These are phyloP conservation scores for Xylariomycetidae sp. DNA, from an alignment of 2,329 filamentous ascomycete species.

Conservation along the genomic window DNA sequence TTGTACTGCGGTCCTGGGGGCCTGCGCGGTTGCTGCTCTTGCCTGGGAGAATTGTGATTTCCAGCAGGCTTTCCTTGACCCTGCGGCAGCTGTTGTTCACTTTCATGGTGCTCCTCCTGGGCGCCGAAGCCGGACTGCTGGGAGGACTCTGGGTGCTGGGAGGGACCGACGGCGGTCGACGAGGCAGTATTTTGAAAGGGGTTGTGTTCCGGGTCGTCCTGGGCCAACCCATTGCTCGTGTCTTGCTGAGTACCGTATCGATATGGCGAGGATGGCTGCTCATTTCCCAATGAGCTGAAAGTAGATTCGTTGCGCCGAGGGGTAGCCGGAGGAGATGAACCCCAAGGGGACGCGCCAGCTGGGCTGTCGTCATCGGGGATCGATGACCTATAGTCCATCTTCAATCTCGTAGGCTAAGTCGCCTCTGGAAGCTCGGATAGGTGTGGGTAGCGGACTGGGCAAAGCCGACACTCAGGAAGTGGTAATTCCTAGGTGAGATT, in stretches of 20 bases:
- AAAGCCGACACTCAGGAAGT: too few relatives aligned
- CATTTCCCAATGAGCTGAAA: conserved; percentile 37
- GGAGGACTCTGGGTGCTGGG: conserved; percentile 24
- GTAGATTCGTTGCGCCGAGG: conserved; percentile 41
- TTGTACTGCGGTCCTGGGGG: conserved; percentile 67
- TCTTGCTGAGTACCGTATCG: conserved; percentile 36
- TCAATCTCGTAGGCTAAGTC: too few relatives aligned
- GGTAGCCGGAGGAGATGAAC: conserved; percentile 47
- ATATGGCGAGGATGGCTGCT: conserved; percentile 36
- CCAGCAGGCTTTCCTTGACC: conserved; percentile 15
- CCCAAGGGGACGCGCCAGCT: conserved; percentile 51
- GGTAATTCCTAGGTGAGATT: too few relatives aligned
- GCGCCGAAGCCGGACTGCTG: conserved; percentile 23
- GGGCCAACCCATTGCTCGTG: conserved; percentile 38
- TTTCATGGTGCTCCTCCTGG: conserved; percentile 16
- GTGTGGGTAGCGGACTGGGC: too few relatives aligned
- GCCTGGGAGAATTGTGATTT: conserved; percentile 11
- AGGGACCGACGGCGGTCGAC: conserved; percentile 34
- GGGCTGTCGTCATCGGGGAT: conserved; percentile 52
- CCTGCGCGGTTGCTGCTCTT: conserved; percentile 48
- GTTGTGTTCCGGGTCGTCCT: conserved; percentile 32
- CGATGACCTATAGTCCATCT: conserved; percentile 57
- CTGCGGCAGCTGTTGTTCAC: conserved; percentile 17
- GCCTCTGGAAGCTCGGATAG: too few relatives aligned
- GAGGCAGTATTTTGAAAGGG: conserved; percentile 42